phyloP scores from a whole-genome alignment of 2,329 filamentous ascomycete species.

The Aspergillus ruber region DNA sequence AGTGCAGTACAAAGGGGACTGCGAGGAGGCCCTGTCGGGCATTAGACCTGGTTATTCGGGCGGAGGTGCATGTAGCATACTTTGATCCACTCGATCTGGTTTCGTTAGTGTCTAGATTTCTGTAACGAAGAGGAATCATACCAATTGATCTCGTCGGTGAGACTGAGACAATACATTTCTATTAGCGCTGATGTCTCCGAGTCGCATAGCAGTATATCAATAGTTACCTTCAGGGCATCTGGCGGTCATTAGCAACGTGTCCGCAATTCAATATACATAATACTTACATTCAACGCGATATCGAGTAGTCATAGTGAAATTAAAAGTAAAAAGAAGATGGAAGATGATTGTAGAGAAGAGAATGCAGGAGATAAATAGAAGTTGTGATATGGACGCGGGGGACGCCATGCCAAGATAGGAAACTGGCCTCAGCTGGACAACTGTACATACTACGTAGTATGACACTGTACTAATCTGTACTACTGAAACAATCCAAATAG shows the following conservation, averaged over 20 bases:
- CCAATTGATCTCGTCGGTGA: slow-evolving; percentile 82
- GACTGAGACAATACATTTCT: slow-evolving; percentile 48
- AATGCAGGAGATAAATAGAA: background rate
- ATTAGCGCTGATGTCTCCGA: slow-evolving; percentile 27
- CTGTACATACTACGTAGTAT: background rate
- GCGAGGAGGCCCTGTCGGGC: slow-evolving; percentile 62
- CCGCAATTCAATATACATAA: slow-evolving; percentile 22
- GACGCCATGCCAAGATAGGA: background rate
- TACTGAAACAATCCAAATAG: background rate
- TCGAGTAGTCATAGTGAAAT: slow-evolving; percentile 39
- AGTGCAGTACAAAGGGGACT: slow-evolving; percentile 93
- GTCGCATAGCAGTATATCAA: slow-evolving; percentile 3
- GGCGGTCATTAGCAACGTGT: slow-evolving; percentile 9
- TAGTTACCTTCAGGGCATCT: slow-evolving; percentile 60
- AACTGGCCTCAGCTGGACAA: background rate
- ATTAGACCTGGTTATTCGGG: background rate
- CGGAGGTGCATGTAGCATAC: slow-evolving; percentile 23
- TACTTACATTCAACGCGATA: slow-evolving; percentile 64
- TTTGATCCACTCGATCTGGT: slow-evolving; percentile 85
- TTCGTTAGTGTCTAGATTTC: background rate
- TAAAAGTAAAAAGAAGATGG: background rate
- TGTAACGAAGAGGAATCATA: slow-evolving; percentile 28
- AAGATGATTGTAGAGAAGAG: background rate
- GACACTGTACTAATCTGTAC: background rate
- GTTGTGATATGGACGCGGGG: background rate